Conservation (phyloP, 345 rosid species). For the Moricandia moricandioides region DNA sequence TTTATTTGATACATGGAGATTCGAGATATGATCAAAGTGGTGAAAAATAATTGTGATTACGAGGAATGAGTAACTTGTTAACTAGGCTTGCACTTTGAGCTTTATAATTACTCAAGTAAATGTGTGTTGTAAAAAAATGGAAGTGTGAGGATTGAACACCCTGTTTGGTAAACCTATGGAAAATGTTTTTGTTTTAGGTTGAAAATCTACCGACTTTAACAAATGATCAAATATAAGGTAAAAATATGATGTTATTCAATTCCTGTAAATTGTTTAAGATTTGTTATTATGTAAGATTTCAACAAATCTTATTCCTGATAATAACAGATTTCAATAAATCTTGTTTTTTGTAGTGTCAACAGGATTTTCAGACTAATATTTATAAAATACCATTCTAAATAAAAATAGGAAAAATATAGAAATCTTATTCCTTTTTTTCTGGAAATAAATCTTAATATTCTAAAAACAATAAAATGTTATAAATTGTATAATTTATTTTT, state of each 20-base stretch:
- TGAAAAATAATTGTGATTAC: not conserved
- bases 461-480: not conserved
- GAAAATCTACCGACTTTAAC: not conserved
- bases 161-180: not conserved
- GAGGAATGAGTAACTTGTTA: not conserved
- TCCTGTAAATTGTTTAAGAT: not conserved
- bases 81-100: not conserved
- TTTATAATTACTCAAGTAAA: not conserved
- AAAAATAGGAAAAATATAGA: not conserved
- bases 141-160: slow-evolving; percentile 80
- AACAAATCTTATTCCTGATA: not conserved
- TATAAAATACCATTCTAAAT: not conserved
- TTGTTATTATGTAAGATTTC: not conserved
- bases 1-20: not conserved
- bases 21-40: not conserved
- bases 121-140: slow-evolving; percentile 23
- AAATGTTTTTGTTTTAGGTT: not conserved
- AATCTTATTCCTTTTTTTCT: not conserved
- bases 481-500: not conserved
- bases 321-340: slow-evolving; percentile 12
- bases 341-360: not conserved
- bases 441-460: not conserved
- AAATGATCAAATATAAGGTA: not conserved
- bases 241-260: not conserved
- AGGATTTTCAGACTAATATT: slow-evolving; percentile 8